Percentiles rank a stretch among this genome's conserved stretches.
These are phyloP conservation scores for Echria macrotheca DNA, from an alignment of 495 filamentous ascomycete species.

Conservation along the genomic window DNA sequence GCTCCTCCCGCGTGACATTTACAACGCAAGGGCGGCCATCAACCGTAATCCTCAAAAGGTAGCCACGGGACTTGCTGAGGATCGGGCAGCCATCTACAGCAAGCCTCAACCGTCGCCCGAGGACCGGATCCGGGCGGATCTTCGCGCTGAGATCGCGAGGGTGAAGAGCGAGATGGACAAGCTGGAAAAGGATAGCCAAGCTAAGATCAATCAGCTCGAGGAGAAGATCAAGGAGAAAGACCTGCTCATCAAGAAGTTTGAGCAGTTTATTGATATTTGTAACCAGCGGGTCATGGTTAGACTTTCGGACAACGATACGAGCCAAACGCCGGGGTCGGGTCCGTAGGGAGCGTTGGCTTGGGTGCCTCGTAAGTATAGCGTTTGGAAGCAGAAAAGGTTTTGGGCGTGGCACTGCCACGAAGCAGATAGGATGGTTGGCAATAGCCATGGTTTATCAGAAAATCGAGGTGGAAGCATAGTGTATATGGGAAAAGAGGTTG, in stretches of 20 bases:
- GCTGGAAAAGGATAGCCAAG: conserved; percentile 39
- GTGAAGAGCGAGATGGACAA: conserved; percentile 44
- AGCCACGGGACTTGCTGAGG: conserved; percentile 43
- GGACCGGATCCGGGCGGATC: conserved; percentile 50
- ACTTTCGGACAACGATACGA: conserved; percentile 10
- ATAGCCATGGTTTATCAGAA: no score
- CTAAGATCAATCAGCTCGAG: conserved; percentile 46
- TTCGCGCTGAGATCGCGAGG: conserved; percentile 46
- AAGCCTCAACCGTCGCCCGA: conserved; percentile 51
- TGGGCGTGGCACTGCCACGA: no score
- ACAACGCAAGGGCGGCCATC: conserved; percentile 53
- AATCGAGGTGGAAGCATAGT: no score
- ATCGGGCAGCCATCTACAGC: conserved; percentile 51
- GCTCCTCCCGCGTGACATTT: conserved; percentile 51
- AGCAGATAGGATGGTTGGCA: no score
- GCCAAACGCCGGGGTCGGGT: no score
- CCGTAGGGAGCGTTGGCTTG: no score
- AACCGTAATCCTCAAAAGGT: conserved; percentile 53
- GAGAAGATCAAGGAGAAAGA: conserved; percentile 47
- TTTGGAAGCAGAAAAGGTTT: conserved; percentile 3
- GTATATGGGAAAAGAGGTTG: no score
- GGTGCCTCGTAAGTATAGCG: no score
- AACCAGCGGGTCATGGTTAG: conserved; percentile 53
- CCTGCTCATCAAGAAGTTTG: conserved; percentile 50
- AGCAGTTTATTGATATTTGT: conserved; percentile 57